These are phyloP conservation scores for Prunus dulcis DNA, from an alignment of 306 rosid genomes.

Conservation along the genomic window DNA sequence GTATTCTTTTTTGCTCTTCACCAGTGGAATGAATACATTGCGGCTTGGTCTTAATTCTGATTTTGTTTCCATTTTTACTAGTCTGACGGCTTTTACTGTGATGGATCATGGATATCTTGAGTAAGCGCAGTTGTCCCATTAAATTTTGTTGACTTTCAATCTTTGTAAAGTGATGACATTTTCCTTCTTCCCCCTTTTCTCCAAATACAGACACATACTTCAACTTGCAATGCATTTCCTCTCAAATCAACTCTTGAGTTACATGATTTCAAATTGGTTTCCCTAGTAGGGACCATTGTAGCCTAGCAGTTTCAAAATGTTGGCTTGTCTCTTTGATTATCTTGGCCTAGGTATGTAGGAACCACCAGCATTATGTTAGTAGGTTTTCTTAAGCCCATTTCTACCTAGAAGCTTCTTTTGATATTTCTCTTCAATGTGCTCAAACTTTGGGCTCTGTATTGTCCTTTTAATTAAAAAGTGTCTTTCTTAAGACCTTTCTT, in stretches of 20 bases:
- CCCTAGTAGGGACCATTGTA: not conserved
- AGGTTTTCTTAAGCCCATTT: not conserved
- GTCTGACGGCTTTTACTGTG: constrained; percentile 10
- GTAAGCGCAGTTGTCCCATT: not conserved
- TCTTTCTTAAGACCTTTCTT: too few species aligned
- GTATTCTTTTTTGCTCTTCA: not conserved
- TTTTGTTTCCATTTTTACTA: constrained; percentile 7
- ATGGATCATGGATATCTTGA: not conserved
- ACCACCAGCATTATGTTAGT: not conserved
- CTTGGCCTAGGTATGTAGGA: not conserved
- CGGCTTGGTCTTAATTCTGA: constrained; percentile 20
- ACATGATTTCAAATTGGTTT: not conserved
- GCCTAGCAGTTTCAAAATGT: not conserved
- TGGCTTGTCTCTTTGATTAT: not conserved
- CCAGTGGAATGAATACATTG: constrained; percentile 21
- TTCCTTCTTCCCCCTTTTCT: not conserved
- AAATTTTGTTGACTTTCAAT: not conserved
- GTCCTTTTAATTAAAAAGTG: too few species aligned
- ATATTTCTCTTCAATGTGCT: not conserved
- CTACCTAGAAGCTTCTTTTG: not conserved
- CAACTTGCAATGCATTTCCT: not conserved
- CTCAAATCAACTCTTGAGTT: not conserved
- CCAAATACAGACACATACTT: not conserved
- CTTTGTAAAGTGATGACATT: not conserved
- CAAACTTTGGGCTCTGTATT: too few species aligned